Evolutionary conservation across 129 eudicot species (phyloP), one percentile per base, ranked within the genome.

Genomic region (Gnaphalium uliginosum): DNA sequence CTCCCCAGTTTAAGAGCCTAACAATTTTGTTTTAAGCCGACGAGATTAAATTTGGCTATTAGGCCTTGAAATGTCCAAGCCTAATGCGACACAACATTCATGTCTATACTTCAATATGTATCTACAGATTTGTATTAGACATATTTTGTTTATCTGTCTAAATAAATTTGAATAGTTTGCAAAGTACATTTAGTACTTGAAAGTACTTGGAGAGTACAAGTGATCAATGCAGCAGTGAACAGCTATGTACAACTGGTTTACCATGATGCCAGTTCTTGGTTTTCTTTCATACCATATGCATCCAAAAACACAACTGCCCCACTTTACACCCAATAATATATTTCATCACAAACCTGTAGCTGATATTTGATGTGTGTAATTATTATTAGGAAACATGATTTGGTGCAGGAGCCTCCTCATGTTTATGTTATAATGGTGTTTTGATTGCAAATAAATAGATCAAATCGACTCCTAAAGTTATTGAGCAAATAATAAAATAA

Each of bases 271-370:
- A 37, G 46, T 32, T 63, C 65, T 79, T 72, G 68, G 73, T 66
- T 63, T 72, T 56, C 67, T 25, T 35, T 25, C 71, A 72, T 72
- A 33, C 73, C 83, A 79, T 72, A 79, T 51, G 56, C 64, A 79
- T 72, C 83, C 83, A 79, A 72, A 75, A 72, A 79, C 68, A 79
- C 61, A 24, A 2, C 8, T 72, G 43, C 62, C 83, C 78, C 78
- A 79, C 69, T 65, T 54, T 43, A 72, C 78, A 63, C 68, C 65
- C 29, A 72, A 1, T 39, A 71, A 71, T 66, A 30, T 78, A 63
- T 27, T 43, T 71, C 73, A 79, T 71, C 77, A 63, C 77, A 63
- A 71, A 71, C 73, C 68, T 72, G 68, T 64, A 50, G 59, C 39
- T 72, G 43, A 43, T 71, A 79, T 72, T 64, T 79, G 78, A 71